These are phyloP conservation scores for Bondarzewia mesenterica DNA, from an alignment of 1,284 basidiomycete genomes.

Conservation along the genomic window DNA sequence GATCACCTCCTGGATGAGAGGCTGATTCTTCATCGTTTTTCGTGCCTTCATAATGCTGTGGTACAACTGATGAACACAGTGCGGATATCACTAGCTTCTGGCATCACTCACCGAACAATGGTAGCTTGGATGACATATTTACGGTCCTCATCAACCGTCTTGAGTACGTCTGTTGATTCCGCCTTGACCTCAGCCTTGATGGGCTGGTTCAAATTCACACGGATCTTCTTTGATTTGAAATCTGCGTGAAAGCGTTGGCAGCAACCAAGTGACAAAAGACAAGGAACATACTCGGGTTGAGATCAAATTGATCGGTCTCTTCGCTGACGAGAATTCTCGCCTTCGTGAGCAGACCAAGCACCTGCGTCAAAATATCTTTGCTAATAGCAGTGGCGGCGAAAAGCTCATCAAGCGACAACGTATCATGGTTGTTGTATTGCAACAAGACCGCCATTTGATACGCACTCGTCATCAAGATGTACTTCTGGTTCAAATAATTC, in stretches of 20 bases:
- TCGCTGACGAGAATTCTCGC: constrained; percentile 84
- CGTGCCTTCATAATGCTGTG: constrained; percentile 96
- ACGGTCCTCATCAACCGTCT: constrained; percentile 95
- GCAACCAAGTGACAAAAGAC: background rate
- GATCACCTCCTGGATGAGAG: constrained; percentile 91
- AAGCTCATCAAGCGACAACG: constrained; percentile 76
- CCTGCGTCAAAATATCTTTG: constrained; percentile 80
- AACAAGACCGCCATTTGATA: constrained; percentile 94
- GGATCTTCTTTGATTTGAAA: constrained; percentile 97
- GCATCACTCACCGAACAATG: constrained; percentile 76
- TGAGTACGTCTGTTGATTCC: constrained; percentile 86
- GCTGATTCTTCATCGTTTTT: constrained; percentile 96
- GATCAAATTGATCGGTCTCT: constrained; percentile 82
- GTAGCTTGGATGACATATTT: constrained; percentile 97
- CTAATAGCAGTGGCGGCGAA: constrained; percentile 77
- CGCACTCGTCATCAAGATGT: constrained; percentile 91
- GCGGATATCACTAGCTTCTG: background rate
- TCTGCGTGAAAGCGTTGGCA: constrained; percentile 30
- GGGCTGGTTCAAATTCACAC: constrained; percentile 89
- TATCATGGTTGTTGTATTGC: constrained; percentile 91
- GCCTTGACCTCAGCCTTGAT: constrained; percentile 94
- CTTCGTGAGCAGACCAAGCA: constrained; percentile 81
- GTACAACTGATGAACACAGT: background rate
- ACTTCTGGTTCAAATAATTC: constrained; percentile 90
- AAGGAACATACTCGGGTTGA: constrained; percentile 75